phyloP scores from a whole-genome alignment of 257 asterid genomes.

The Ilex asprella region DNA sequence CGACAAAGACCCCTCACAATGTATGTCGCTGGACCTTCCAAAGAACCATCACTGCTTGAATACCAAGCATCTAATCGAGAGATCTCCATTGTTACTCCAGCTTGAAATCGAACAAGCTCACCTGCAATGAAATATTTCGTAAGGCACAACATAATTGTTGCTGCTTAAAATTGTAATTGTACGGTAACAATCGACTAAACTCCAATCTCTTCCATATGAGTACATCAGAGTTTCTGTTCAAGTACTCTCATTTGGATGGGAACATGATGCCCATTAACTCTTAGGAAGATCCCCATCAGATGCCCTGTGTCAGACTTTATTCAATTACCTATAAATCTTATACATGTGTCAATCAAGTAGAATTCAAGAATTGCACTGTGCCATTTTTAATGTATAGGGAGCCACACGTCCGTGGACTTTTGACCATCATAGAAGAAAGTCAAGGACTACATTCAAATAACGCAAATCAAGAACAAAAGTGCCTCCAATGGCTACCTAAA shows the following conservation, averaged over 20 bases:
- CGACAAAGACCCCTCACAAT: slow-evolving; percentile 93
- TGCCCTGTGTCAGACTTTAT: background rate
- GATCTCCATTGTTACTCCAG: slow-evolving; percentile 90
- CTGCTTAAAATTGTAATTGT: background rate
- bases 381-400: too few relatives aligned
- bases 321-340: background rate
- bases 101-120: slow-evolving; percentile 83
- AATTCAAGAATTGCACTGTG: too few relatives aligned
- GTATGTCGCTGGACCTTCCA: slow-evolving; percentile 78
- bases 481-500: too few relatives aligned
- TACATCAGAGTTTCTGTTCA: background rate
- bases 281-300: too few relatives aligned
- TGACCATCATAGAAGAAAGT: too few relatives aligned
- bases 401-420: too few relatives aligned
- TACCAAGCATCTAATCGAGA: slow-evolving; percentile 93
- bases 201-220: background rate
- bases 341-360: background rate
- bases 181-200: background rate
- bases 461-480: too few relatives aligned
- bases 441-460: too few relatives aligned
- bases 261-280: background rate
- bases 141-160: background rate
- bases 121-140: slow-evolving; percentile 32
- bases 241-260: background rate
- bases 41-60: slow-evolving; percentile 65